These are phyloP conservation scores for Thalassiosira ordinaria DNA, from an alignment of 352 stramenopile species.

Conservation along the genomic window DNA sequence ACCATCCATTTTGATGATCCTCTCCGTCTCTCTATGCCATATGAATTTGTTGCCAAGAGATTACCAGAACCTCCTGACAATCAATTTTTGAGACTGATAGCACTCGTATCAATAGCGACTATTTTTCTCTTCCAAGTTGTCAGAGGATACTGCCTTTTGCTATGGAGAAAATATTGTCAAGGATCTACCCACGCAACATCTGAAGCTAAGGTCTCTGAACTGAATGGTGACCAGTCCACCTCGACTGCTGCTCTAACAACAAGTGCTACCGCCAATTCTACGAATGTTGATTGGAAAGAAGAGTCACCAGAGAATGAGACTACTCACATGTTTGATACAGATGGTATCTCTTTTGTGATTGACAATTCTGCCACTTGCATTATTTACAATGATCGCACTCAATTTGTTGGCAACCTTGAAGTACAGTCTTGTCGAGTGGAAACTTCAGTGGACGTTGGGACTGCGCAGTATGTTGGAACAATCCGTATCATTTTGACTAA, in stretches of 20 bases:
- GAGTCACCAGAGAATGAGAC: too few species aligned
- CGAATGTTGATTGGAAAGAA: too few species aligned
- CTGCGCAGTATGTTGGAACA: background rate
- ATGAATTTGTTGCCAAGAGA: background rate
- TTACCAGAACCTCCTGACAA: background rate
- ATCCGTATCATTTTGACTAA: background rate
- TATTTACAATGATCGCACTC: background rate
- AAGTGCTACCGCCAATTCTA: too few species aligned
- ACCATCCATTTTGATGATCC: slow-evolving; percentile 2
- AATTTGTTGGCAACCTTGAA: background rate
- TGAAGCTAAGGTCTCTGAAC: too few species aligned
- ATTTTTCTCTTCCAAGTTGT: background rate
- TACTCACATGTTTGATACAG: too few species aligned
- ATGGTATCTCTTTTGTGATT: slow-evolving; percentile 19
- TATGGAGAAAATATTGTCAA: too few species aligned
- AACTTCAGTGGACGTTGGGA: background rate
- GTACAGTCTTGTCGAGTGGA: background rate
- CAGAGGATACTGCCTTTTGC: background rate
- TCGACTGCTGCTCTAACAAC: too few species aligned
- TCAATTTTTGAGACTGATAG: background rate
- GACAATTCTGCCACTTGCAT: slow-evolving; percentile 24
- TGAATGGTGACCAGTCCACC: too few species aligned
- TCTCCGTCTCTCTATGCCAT: background rate
- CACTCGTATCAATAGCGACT: background rate
- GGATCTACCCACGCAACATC: too few species aligned